Conservation (phyloP, 2,329 filamentous ascomycete species). For the Ambrosiella beaveri region DNA sequence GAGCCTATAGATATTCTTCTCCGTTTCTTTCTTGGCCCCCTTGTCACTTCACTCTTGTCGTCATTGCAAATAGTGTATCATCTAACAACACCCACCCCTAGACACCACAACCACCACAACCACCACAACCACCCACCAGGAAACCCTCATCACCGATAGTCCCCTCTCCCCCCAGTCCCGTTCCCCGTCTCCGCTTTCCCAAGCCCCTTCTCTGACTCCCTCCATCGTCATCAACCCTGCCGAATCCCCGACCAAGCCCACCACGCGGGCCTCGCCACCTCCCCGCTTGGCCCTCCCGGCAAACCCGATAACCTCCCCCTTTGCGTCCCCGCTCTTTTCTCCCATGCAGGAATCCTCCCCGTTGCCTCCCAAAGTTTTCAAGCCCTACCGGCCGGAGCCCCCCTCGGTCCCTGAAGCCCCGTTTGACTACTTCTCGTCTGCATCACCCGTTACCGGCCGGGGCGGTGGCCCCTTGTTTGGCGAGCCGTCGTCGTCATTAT, state of each 20-base stretch:
- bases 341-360: constrained; percentile 1
- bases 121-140: not conserved
- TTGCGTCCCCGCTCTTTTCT: constrained; percentile 2
- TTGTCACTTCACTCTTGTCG: too few relatives aligned
- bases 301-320: not conserved
- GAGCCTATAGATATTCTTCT: too few relatives aligned
- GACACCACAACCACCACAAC: too few relatives aligned
- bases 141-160: not conserved
- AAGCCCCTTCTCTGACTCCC: not conserved
- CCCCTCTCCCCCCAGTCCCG: not conserved
- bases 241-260: not conserved
- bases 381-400: constrained; percentile 11
- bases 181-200: not conserved
- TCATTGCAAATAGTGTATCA: too few relatives aligned
- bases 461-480: not conserved
- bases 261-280: not conserved
- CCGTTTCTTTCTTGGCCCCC: too few relatives aligned
- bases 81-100: too few relatives aligned
- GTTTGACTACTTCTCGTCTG: constrained; percentile 10
- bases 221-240: constrained; percentile 1
- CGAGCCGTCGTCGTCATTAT: not conserved
- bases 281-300: not conserved
- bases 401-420: constrained; percentile 2
- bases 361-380: constrained; percentile 8
- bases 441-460: not conserved